Percentiles rank a stretch among this genome's conserved stretches.
phyloP scores from a whole-genome alignment of 805 yeast genomes.

The Monosporozyma unispora region DNA sequence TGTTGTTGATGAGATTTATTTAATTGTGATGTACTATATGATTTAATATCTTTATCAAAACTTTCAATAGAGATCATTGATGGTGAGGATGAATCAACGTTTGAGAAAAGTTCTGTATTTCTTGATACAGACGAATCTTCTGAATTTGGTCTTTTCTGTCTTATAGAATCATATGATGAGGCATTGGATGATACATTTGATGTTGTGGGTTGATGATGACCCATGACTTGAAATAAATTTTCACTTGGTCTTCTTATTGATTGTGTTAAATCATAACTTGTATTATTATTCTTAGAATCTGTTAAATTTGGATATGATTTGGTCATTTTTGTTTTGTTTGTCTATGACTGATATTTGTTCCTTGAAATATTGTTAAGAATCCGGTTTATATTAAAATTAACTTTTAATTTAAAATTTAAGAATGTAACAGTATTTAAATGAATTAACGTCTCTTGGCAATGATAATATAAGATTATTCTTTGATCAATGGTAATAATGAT shows the following conservation, averaged over 20 bases:
- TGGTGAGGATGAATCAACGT: background rate
- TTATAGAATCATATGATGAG: background rate
- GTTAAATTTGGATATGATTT: background rate
- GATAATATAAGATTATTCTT: no score
- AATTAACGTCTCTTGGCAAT: no score
- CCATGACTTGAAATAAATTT: background rate
- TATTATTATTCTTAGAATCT: background rate
- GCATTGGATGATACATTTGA: background rate
- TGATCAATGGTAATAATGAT: no score
- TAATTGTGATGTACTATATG: background rate
- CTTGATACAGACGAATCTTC: slow-evolving; percentile 23
- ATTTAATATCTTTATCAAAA: background rate
- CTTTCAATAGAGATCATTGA: background rate
- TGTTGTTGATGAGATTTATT: slow-evolving; percentile 4
- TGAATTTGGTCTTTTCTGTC: slow-evolving; percentile 19
- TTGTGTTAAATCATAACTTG: background rate
- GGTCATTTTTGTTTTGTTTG: background rate
- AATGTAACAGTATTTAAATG: no score
- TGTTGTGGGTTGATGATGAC: background rate
- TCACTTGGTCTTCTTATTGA: slow-evolving; percentile 3
- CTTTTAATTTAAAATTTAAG: no score
- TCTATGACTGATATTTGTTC: no score
- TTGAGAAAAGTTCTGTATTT: slow-evolving; percentile 22
- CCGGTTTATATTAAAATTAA: no score
- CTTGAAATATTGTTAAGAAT: background rate